Percentiles rank a stretch among this genome's conserved stretches.
Evolutionary conservation across 108 stramenopile species (phyloP).

Genomic region (Skeletonema grethae): DNA sequence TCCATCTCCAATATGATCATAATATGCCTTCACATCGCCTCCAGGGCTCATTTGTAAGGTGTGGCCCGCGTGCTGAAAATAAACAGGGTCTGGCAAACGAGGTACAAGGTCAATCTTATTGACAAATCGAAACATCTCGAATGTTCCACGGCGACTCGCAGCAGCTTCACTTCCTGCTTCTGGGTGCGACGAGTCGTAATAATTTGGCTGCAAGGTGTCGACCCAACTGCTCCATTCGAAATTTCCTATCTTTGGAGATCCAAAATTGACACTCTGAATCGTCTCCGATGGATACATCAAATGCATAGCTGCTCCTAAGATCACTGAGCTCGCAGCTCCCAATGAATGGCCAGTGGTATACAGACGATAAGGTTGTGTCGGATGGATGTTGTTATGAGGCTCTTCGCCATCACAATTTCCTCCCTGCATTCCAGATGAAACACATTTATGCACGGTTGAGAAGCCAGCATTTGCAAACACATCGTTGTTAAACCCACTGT

Average conservation of each 20-base stretch:
- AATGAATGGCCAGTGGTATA: slow-evolving; percentile 79
- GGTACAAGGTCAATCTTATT: slow-evolving; percentile 80
- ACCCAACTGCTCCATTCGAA: slow-evolving; percentile 56
- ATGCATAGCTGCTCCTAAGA: slow-evolving; percentile 70
- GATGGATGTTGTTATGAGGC: slow-evolving; percentile 1
- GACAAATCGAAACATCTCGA: slow-evolving; percentile 50
- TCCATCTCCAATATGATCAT: slow-evolving; percentile 64
- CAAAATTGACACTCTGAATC: slow-evolving; percentile 74
- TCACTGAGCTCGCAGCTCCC: slow-evolving; percentile 75
- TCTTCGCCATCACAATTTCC: slow-evolving; percentile 16
- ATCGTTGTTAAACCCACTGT: slow-evolving; percentile 80
- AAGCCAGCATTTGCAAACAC: slow-evolving; percentile 63
- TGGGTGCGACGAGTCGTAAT: slow-evolving; percentile 14
- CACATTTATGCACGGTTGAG: slow-evolving; percentile 20
- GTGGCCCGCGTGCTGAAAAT: slow-evolving; percentile 81
- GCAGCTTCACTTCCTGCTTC: slow-evolving; percentile 38
- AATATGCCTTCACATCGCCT: slow-evolving; percentile 48
- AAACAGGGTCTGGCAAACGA: slow-evolving; percentile 60
- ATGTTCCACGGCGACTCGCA: slow-evolving; percentile 13
- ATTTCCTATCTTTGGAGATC: slow-evolving; percentile 81
- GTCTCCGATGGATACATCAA: slow-evolving; percentile 30
- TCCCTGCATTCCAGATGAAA: slow-evolving; percentile 48
- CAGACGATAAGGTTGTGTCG: slow-evolving; percentile 38
- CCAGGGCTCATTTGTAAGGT: slow-evolving; percentile 70
- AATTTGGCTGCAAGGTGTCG: slow-evolving; percentile 43